A percentile compares a stretch with the other conserved stretches of the same genome.
Conservation (phyloP, 108 stramenopile genomes). For the Parietichytrium sp. region DNA sequence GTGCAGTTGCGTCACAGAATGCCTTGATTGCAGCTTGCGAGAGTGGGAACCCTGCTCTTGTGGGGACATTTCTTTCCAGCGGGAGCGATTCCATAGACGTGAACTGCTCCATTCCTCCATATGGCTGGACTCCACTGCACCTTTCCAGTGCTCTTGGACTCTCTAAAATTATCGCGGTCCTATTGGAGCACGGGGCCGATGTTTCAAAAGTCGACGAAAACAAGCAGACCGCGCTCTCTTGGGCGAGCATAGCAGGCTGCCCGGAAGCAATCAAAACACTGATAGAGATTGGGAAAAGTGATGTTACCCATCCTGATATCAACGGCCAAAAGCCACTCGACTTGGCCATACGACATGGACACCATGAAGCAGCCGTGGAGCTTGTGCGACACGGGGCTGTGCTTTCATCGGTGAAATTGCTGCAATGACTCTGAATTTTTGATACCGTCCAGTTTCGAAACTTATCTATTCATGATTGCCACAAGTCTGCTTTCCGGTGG, state of each 20-base stretch:
- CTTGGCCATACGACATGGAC: background rate
- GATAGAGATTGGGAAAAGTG: background rate
- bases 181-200: background rate
- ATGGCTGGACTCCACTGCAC: background rate
- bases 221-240: background rate
- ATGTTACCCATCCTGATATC: background rate
- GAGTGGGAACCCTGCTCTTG: too few relatives aligned
- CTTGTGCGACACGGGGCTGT: slow-evolving; percentile 22
- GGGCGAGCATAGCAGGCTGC: background rate
- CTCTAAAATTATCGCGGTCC: background rate
- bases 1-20: too few relatives aligned
- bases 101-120: too few relatives aligned
- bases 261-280: background rate
- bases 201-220: background rate
- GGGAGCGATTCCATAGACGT: too few relatives aligned
- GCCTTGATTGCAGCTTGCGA: too few relatives aligned
- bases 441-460: too few relatives aligned
- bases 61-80: too few relatives aligned
- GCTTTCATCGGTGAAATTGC: too few relatives aligned
- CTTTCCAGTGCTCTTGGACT: background rate
- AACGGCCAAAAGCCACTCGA: slow-evolving; percentile 1
- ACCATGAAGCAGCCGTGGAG: background rate
- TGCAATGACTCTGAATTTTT: too few relatives aligned
- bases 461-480: too few relatives aligned
- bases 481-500: too few relatives aligned